Evolutionary conservation across 2,329 filamentous ascomycete genomes (phyloP).

Genomic region (Ophiostoma quercus): DNA sequence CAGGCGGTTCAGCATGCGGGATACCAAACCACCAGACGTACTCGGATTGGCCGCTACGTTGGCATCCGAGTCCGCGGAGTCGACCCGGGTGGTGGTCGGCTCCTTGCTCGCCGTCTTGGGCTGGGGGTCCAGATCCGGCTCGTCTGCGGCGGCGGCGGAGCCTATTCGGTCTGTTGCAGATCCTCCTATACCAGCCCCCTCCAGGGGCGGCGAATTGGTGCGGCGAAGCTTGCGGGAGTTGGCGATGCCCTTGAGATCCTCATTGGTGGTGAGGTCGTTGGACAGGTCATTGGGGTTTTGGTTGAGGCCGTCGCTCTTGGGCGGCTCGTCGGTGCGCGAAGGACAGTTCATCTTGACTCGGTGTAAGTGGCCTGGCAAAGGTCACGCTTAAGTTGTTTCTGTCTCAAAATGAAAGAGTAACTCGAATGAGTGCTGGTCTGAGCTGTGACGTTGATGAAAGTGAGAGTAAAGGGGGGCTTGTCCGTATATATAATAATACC

Average conservation of each 20-base stretch:
- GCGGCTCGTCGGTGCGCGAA: constrained; percentile 39
- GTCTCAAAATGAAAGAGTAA: background rate
- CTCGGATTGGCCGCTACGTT: constrained; percentile 1
- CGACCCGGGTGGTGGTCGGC: constrained; percentile 18
- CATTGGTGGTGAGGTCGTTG: constrained; percentile 52
- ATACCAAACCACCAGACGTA: background rate
- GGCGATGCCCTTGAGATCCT: constrained; percentile 50
- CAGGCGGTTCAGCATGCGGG: background rate
- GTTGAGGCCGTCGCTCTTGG: constrained; percentile 43
- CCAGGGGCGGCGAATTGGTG: constrained; percentile 25
- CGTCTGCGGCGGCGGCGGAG: background rate
- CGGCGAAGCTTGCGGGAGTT: constrained; percentile 38
- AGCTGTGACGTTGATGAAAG: background rate
- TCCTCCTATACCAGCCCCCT: constrained; percentile 31
- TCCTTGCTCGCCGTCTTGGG: constrained; percentile 10
- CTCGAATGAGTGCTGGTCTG: background rate
- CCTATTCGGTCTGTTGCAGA: constrained; percentile 15
- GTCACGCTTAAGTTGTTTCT: background rate
- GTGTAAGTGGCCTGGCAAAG: background rate
- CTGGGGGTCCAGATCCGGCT: constrained; percentile 2
- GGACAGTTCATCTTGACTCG: constrained; percentile 27
- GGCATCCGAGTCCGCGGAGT: constrained; percentile 17
- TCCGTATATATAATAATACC: background rate
- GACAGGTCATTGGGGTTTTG: constrained; percentile 51
- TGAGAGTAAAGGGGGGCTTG: background rate